Evolutionary conservation across 768 basidiomycete genomes (phyloP), one percentile per base, ranked within the genome.

Genomic region (Hygrophorus russula): DNA sequence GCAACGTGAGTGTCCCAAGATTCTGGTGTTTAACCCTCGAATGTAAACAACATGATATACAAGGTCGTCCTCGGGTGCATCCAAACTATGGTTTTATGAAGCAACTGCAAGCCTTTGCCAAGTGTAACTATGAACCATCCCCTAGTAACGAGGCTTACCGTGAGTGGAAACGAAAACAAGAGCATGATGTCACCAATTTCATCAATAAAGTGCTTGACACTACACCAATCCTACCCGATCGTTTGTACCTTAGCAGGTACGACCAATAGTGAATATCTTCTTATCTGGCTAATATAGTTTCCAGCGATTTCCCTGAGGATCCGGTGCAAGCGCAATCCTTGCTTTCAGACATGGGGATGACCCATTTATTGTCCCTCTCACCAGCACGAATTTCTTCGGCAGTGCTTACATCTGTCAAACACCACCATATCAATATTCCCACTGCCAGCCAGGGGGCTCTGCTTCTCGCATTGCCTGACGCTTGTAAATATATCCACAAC

Each of bases 251-350:
- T 9, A 17, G 17, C 13, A n/a, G 33, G 33, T 13, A 5, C n/a
- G 33, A 17, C 13, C 10, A 9, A 13, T 35, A 3, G 4, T 13
- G 33, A 35, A 35, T 35, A 35, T 24, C 36, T 5, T 24, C 3
- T 24, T 7, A 24, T 24, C 24, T 24, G 24, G 7, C 7, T 24
- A 24, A 24, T 24, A 3, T 7, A 24, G 24, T 24, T 24, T 24
- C 17, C 46, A 74, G 79, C 48, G 76, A 77, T 32, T 80, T 79
- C 50, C 79, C 79, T 0, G 56, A 66, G 27, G 74, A 80, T 40
- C 47, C 59, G 0, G 65, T 67, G 15, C 68, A 75, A 50, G 72
- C 67, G 12, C 66, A 70, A 33, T 68, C 66, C 11, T 61, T 79
- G 29, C 61, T 81, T 15, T 39, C 62, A 11, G 75, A 78, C 42